Evolutionary conservation across 495 filamentous ascomycete genomes (phyloP), one percentile per base, ranked within the genome.

Genomic region (Penicillium riverlandense): DNA sequence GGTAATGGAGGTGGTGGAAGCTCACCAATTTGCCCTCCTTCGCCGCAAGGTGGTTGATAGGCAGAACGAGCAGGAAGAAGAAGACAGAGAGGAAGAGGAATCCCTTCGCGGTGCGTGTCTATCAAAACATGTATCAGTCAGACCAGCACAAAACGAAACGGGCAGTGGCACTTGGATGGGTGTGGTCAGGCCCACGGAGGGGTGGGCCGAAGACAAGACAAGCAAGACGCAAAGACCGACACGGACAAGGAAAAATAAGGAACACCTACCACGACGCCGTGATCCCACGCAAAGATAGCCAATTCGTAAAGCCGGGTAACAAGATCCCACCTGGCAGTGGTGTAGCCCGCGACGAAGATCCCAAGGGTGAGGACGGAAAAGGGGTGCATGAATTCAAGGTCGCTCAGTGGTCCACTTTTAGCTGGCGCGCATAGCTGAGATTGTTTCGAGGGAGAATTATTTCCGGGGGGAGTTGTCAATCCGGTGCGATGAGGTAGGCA

Each of bases 301-400:
- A 99, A 77, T 66, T 97, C 90, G 82, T 95, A 91, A 43, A 96
- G 77, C 51, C 89, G 84, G 44, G 89, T 95, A 51, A 96, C 90
- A 41, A 99, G 82, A 66, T 96, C 90, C 89, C 90, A 97, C 73
- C 94, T 84, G 57, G 92, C 92, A 67, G 94, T 96, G 63, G 88
- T 96, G 75, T 99, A 99, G 67, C 92, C 92, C 69, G 92, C 91
- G 75, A 97, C 82, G 71, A 99, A 99, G 75, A 99, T 95, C 62
- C 84, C 89, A 69, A 94, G 82, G 45, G 89, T 90, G 67, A 95
- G 77, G 63, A 88, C 71, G 54, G 90, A 95, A 71, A 96, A 95
- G 62, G 89, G 86, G 88, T 95, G 88, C 90, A 96, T 96, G 74
- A 81, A 88, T 75, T 22, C 56, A 69, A 53, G 54, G 49, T 54